Evolutionary conservation across 768 basidiomycete species (phyloP).

Genomic region (Dendrothele bispora): DNA sequence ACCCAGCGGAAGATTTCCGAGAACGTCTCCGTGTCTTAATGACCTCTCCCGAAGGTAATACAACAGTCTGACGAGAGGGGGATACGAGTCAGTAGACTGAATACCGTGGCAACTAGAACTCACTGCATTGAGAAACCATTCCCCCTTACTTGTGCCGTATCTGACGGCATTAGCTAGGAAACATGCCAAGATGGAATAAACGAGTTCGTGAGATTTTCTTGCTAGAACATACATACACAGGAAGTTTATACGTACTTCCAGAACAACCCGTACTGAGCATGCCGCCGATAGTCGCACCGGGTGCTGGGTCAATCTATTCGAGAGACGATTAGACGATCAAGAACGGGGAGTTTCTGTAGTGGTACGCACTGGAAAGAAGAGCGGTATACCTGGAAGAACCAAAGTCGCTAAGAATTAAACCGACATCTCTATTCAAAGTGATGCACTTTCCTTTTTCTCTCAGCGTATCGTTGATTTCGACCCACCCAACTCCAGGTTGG

Average conservation of each 20-base stretch:
- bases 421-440: background rate
- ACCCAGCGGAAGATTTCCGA: constrained; percentile 86
- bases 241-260: constrained; percentile 53
- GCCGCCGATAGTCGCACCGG: constrained; percentile 80
- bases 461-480: constrained; percentile 69
- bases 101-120: constrained; percentile 17
- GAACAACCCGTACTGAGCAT: constrained; percentile 88
- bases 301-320: constrained; percentile 74
- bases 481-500: constrained; percentile 73
- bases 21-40: constrained; percentile 83
- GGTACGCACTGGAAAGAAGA: constrained; percentile 79
- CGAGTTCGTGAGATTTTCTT: constrained; percentile 8
- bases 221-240: background rate
- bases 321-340: too few relatives aligned
- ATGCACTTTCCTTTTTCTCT: constrained; percentile 53
- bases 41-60: constrained; percentile 84
- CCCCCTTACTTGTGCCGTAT: constrained; percentile 86
- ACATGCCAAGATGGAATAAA: background rate
- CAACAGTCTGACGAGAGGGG: constrained; percentile 62
- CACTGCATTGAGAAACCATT: constrained; percentile 89
- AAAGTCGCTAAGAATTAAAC: background rate
- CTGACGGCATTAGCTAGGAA: constrained; percentile 70
- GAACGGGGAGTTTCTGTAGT: too few relatives aligned
- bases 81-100: background rate
- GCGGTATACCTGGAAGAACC: constrained; percentile 53